These are phyloP conservation scores for Phytopythium chamaehyphon DNA, from an alignment of 352 stramenopile species.

Conservation along the genomic window DNA sequence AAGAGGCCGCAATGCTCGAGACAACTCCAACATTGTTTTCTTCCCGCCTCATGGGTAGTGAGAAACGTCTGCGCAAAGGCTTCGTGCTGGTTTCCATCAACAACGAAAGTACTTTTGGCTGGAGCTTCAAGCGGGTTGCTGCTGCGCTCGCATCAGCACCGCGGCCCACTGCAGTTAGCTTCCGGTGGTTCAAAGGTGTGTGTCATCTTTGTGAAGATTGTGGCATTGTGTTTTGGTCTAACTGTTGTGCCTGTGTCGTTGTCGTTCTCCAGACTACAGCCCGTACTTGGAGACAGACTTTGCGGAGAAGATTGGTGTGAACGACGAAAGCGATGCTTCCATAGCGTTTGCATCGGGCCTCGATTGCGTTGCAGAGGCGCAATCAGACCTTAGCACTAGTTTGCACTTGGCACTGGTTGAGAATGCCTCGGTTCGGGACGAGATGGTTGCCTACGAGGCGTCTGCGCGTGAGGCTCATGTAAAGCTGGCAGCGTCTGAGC, in stretches of 20 bases:
- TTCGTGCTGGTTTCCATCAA: slow-evolving; percentile 78
- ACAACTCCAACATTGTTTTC: slow-evolving; percentile 59
- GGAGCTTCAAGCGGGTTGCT: slow-evolving; percentile 46
- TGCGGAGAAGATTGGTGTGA: slow-evolving; percentile 22
- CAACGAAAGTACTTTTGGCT: slow-evolving; percentile 71
- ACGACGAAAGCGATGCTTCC: slow-evolving; percentile 11
- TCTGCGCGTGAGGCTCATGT: slow-evolving; percentile 39
- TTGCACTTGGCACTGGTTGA: slow-evolving; percentile 68
- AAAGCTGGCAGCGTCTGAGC: slow-evolving; percentile 24
- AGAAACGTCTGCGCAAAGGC: slow-evolving; percentile 61
- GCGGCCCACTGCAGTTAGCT: slow-evolving; percentile 62
- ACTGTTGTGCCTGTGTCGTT: neutral
- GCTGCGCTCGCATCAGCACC: slow-evolving; percentile 50
- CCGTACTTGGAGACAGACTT: slow-evolving; percentile 65
- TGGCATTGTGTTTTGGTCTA: no score
- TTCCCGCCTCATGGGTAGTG: slow-evolving; percentile 34
- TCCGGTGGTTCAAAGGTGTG: slow-evolving; percentile 72
- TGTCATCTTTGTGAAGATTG: neutral
- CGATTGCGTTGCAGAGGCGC: slow-evolving; percentile 56
- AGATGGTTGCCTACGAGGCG: slow-evolving; percentile 51
- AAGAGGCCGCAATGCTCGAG: slow-evolving; percentile 71
- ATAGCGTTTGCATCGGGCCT: slow-evolving; percentile 45
- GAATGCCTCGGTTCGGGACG: slow-evolving; percentile 72
- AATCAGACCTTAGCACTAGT: slow-evolving; percentile 53
- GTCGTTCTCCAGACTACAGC: slow-evolving; percentile 44